Conservation (phyloP, 768 basidiomycete species). For the Solioccasus polychromus region DNA sequence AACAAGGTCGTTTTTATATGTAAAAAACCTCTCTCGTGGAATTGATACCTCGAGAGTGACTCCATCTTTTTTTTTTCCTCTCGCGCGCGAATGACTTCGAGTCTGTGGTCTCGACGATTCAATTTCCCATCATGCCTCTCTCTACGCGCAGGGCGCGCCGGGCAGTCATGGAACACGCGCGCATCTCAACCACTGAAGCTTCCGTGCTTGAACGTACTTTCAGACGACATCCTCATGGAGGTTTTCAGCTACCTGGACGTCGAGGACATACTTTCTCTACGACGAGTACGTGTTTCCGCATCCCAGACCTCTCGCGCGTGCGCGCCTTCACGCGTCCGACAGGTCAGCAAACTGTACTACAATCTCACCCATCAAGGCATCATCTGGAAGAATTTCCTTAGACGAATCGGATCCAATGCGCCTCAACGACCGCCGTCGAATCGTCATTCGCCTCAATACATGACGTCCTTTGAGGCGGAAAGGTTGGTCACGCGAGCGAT, state of each 20-base stretch:
- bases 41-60: neutral
- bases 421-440: conserved; percentile 61
- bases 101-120: conserved; percentile 22
- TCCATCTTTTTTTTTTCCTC: conserved; percentile 6
- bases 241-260: conserved; percentile 36
- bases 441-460: conserved; percentile 35
- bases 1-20: conserved; percentile 18
- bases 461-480: conserved; percentile 45
- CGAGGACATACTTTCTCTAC: conserved; percentile 36
- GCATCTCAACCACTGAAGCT: conserved; percentile 21
- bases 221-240: conserved; percentile 39
- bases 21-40: conserved; percentile 14
- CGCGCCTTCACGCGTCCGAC: neutral
- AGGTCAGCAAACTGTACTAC: conserved; percentile 62
- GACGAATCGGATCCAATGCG: conserved; percentile 50
- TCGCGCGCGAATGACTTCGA: conserved; percentile 20
- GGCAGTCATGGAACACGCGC: conserved; percentile 26
- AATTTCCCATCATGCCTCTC: conserved; percentile 16
- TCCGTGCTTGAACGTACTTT: conserved; percentile 30
- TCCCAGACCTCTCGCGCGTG: neutral
- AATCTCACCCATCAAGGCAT: conserved; percentile 63
- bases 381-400: conserved; percentile 67
- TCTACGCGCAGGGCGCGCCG: conserved; percentile 9
- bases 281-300: conserved; percentile 28
- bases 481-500: conserved; percentile 58